phyloP scores from a whole-genome alignment of 768 basidiomycete species.

The Suillus clintonianus region DNA sequence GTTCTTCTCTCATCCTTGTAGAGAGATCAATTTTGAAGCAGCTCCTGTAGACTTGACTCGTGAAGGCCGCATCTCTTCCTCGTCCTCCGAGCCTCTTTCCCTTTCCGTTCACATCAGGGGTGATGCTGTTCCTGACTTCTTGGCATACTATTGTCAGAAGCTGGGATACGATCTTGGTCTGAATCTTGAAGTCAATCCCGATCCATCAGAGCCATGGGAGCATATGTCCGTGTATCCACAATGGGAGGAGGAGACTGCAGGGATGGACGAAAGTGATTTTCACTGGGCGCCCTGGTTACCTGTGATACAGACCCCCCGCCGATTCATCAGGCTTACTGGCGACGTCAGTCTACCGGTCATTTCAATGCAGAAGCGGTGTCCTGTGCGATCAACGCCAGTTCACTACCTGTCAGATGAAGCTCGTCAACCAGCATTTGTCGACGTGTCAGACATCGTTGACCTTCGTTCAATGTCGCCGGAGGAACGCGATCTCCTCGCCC shows the following conservation, averaged over 20 bases:
- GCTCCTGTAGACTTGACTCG: background rate
- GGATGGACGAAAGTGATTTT: background rate
- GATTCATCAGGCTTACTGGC: too few relatives aligned
- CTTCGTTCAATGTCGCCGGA: constrained; percentile 8
- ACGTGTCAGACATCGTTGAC: background rate
- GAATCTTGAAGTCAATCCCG: background rate
- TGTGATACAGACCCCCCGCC: background rate
- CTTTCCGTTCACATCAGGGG: background rate
- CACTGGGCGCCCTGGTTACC: constrained; percentile 5
- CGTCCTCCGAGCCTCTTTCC: background rate
- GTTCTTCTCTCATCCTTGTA: background rate
- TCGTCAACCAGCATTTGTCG: constrained; percentile 20
- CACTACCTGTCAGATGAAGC: constrained; percentile 24
- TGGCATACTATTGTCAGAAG: background rate
- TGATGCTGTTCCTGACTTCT: background rate
- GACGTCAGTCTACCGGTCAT: constrained; percentile 6
- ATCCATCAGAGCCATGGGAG: background rate
- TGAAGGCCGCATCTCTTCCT: background rate
- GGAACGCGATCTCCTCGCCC: constrained; percentile 9
- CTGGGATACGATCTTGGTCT: background rate
- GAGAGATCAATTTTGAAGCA: background rate
- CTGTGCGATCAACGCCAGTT: background rate
- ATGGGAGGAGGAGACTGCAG: background rate
- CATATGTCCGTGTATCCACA: background rate
- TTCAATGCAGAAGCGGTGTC: background rate